These are phyloP conservation scores for Nicotiana benthamiana DNA, from an alignment of 257 asterid species.

Conservation along the genomic window DNA sequence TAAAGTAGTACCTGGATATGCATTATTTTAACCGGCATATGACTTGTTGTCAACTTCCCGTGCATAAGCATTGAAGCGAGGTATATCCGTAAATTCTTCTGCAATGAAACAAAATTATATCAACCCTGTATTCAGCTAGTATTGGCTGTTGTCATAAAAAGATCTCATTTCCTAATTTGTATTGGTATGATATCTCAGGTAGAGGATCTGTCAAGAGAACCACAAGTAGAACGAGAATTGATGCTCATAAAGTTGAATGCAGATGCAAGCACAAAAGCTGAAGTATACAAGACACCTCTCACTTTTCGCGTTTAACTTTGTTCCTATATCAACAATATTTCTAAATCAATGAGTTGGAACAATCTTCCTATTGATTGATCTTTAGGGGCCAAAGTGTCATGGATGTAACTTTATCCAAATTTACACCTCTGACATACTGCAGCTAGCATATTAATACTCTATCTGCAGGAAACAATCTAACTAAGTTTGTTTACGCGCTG, in stretches of 20 bases:
- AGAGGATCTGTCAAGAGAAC: slow-evolving; percentile 67
- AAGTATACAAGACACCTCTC: slow-evolving; percentile 30
- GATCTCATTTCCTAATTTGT: neutral
- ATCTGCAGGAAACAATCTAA: neutral
- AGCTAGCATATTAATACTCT: neutral
- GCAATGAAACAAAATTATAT: neutral
- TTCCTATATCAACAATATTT: neutral
- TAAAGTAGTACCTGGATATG: neutral
- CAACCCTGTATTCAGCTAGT: neutral
- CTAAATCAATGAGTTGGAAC: neutral
- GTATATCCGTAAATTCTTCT: neutral
- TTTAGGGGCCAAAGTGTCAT: neutral
- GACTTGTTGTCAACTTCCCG: neutral
- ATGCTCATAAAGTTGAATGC: slow-evolving; percentile 75
- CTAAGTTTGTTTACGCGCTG: neutral
- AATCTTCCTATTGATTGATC: neutral
- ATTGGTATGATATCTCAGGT: slow-evolving; percentile 40
- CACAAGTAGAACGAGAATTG: slow-evolving; percentile 85
- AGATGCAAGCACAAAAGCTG: slow-evolving; percentile 56
- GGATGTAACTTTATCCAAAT: neutral
- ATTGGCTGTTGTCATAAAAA: neutral
- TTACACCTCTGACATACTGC: neutral
- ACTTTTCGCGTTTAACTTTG: neutral
- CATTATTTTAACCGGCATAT: neutral
- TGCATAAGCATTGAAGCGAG: neutral